Conservation (phyloP, 257 asterid genomes). For the Echites panduratus region DNA sequence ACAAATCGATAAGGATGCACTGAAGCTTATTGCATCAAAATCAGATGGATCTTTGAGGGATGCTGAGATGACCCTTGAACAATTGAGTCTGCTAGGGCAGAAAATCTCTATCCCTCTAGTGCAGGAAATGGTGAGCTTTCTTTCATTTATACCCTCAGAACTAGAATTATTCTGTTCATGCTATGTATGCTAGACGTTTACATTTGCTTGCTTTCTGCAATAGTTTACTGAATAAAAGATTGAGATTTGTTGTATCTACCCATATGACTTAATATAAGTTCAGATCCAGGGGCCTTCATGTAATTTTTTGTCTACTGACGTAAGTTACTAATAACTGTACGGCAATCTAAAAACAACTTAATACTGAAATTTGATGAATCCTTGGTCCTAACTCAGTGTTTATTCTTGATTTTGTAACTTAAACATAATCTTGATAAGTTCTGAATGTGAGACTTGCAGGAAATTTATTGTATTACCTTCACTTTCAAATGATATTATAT, state of each 20-base stretch:
- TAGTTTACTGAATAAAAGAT: background rate
- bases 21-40: conserved; percentile 81
- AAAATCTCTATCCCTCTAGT: conserved; percentile 66
- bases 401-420: background rate
- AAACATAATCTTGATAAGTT: background rate
- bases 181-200: background rate
- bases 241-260: background rate
- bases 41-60: conserved; percentile 89
- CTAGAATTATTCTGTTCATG: background rate
- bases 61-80: conserved; percentile 95
- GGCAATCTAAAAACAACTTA: too few relatives aligned
- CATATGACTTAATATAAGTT: background rate
- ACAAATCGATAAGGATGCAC: conserved; percentile 70
- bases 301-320: background rate
- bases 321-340: background rate
- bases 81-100: conserved; percentile 78
- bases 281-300: background rate
- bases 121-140: conserved; percentile 52
- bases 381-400: background rate
- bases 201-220: background rate
- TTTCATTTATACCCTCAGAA: background rate
- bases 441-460: background rate
- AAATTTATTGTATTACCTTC: background rate
- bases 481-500: background rate
- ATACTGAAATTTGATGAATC: background rate